Percentiles rank a stretch among this genome's conserved stretches.
phyloP scores from a whole-genome alignment of 1,284 basidiomycete species.

The Psilocybe mexicana region DNA sequence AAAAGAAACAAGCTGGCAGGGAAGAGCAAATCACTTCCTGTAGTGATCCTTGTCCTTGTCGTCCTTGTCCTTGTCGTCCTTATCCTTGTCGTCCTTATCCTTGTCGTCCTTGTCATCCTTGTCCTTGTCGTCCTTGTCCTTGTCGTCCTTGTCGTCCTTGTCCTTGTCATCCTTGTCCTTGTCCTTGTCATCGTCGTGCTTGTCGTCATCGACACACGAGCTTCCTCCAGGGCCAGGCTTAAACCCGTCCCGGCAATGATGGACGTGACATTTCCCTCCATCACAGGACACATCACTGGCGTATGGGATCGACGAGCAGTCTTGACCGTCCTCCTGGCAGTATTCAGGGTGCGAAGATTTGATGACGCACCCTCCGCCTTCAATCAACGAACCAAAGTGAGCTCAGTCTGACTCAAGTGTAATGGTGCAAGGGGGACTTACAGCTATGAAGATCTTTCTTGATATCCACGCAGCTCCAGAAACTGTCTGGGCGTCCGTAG shows the following conservation, averaged over 20 bases:
- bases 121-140: background rate
- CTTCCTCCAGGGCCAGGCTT: slow-evolving; percentile 22
- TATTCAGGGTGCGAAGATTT: slow-evolving; percentile 30
- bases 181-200: too few relatives aligned
- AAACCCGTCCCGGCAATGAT: slow-evolving; percentile 47
- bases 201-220: background rate
- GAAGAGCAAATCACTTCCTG: too few relatives aligned
- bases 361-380: slow-evolving; percentile 53
- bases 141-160: background rate
- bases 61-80: background rate
- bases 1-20: too few relatives aligned
- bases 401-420: background rate
- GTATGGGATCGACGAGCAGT: slow-evolving; percentile 52
- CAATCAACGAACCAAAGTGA: background rate
- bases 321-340: slow-evolving; percentile 28
- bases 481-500: slow-evolving; percentile 32
- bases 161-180: background rate
- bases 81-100: too few relatives aligned
- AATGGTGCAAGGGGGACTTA: slow-evolving; percentile 28
- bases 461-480: slow-evolving; percentile 52
- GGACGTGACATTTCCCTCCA: slow-evolving; percentile 44
- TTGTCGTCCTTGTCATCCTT: too few relatives aligned
- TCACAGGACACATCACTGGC: slow-evolving; percentile 52
- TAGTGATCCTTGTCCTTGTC: too few relatives aligned
- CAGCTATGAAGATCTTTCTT: slow-evolving; percentile 52